These are phyloP conservation scores for Fragaria ananassa DNA, from an alignment of 306 rosid genomes.

Conservation along the genomic window DNA sequence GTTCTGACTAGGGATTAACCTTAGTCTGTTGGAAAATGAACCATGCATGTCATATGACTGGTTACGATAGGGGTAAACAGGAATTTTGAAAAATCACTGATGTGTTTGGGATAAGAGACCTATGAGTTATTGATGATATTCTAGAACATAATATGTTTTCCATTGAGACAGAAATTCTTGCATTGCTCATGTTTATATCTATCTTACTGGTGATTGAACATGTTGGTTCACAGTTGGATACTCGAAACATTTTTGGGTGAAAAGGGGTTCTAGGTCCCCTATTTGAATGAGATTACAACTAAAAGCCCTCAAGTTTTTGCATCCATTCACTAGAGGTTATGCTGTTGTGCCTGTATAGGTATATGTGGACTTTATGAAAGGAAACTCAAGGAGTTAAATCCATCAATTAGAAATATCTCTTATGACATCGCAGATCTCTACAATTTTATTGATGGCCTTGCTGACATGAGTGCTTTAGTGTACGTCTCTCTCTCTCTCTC, in stretches of 20 bases:
- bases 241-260: not conserved
- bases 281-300: not conserved
- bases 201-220: not conserved
- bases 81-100: not conserved
- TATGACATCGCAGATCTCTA: slow-evolving; percentile 90
- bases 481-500: slow-evolving; percentile 46
- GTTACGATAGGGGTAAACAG: not conserved
- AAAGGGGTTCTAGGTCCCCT: not conserved
- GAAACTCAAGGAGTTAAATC: slow-evolving; percentile 94
- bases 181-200: not conserved
- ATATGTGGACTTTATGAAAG: slow-evolving; percentile 90
- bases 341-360: slow-evolving; percentile 48
- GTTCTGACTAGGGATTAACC: not conserved
- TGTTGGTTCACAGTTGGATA: not conserved
- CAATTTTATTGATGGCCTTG: slow-evolving; percentile 91
- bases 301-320: not conserved
- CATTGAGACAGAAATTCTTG: not conserved
- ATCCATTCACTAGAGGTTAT: slow-evolving; percentile 22
- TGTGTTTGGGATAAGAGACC: not conserved
- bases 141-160: not conserved
- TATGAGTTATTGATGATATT: not conserved
- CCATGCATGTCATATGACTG: not conserved
- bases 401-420: slow-evolving; percentile 74
- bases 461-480: slow-evolving; percentile 98
- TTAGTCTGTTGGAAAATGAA: not conserved